A percentile compares a stretch with the other conserved stretches of the same genome.
phyloP scores from a whole-genome alignment of 768 basidiomycete species.

The Suillus fuscotomentosus region DNA sequence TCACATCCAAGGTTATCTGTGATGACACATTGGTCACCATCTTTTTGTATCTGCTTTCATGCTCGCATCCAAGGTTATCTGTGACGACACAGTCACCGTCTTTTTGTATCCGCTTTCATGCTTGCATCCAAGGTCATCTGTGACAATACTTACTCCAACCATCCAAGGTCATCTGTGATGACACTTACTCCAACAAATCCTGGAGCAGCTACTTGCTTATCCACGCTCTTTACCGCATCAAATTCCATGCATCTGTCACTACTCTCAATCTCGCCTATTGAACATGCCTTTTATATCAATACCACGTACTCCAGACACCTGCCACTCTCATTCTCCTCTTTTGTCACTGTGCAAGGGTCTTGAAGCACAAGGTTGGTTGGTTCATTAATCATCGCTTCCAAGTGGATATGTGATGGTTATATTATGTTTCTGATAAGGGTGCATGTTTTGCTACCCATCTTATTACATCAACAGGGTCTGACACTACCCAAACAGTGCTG shows the following conservation, averaged over 20 bases:
- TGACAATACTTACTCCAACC: slow-evolving; percentile 90
- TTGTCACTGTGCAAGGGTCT: background rate
- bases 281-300: too few species aligned
- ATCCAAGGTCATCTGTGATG: too few species aligned
- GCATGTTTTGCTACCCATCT: background rate
- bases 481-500: background rate
- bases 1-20: background rate
- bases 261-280: too few species aligned
- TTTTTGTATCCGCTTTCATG: slow-evolving; percentile 77
- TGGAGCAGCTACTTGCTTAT: slow-evolving; percentile 47
- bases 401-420: background rate
- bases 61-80: too few species aligned
- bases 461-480: background rate
- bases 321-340: too few species aligned
- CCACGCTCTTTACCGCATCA: too few species aligned
- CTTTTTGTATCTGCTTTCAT: too few species aligned
- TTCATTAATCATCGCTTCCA: background rate
- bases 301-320: too few species aligned
- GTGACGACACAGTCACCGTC: slow-evolving; percentile 37
- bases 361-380: background rate
- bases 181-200: slow-evolving; percentile 92
- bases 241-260: too few species aligned
- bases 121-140: slow-evolving; percentile 80
- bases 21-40: too few species aligned
- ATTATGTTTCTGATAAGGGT: slow-evolving; percentile 1